phyloP scores from a whole-genome alignment of 1,284 basidiomycete genomes.

The Albatrellus sp. region DNA sequence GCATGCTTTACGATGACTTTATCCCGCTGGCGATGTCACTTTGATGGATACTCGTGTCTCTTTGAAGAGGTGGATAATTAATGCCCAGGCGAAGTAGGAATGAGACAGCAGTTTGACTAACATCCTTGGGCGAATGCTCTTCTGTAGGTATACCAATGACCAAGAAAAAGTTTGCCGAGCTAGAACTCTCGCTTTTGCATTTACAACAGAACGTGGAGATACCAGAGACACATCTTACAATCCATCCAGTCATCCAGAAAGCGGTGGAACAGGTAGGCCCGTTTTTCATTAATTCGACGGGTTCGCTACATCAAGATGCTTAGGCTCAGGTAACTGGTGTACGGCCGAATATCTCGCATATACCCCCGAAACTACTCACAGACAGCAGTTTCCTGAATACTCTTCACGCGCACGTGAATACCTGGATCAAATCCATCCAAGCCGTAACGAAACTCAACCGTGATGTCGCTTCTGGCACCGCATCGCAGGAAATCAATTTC shows the following conservation, averaged over 20 bases:
- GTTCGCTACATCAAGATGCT: constrained; percentile 8
- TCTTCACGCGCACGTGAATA: constrained; percentile 88
- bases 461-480: constrained; percentile 91
- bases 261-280: constrained; percentile 62
- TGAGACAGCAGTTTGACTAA: too few relatives aligned
- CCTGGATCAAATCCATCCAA: constrained; percentile 98
- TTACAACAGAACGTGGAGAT: constrained; percentile 99
- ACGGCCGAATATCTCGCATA: constrained; percentile 65
- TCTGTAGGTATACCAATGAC: constrained; percentile 84
- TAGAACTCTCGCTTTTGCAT: constrained; percentile 92
- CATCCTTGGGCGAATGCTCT: not conserved
- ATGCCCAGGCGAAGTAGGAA: not conserved
- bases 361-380: constrained; percentile 63
- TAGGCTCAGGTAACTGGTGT: constrained; percentile 44
- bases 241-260: constrained; percentile 83
- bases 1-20: not conserved
- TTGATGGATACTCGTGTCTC: too few relatives aligned
- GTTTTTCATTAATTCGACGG: constrained; percentile 11
- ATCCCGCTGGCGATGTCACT: not conserved
- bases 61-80: not conserved
- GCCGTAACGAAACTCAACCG: constrained; percentile 88
- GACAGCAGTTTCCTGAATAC: constrained; percentile 92
- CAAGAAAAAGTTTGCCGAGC: constrained; percentile 98
- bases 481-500: constrained; percentile 98
- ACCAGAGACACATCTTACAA: constrained; percentile 87